Base-by-base conservation (phyloP, 1,284 basidiomycete species). In the Marasmius fiardii region DNA sequence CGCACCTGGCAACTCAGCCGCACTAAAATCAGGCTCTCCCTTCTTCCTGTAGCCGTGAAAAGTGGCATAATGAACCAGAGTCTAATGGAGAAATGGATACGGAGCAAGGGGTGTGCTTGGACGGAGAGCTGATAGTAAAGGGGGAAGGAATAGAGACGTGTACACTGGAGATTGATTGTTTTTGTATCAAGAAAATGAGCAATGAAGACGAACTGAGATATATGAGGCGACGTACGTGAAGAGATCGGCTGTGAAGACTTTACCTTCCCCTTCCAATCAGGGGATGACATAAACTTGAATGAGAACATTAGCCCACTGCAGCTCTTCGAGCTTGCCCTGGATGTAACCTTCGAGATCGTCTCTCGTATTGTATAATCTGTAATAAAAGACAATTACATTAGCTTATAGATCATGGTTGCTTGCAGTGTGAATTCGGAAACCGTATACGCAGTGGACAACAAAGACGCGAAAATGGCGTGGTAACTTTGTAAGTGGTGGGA, bases 1-100 rank as follows among this genome's bases (percentile, higher is more conserved):
- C 6, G 71, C 71, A 6, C 70, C 76, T 35, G 73, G 67, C 45
- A 80, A 61, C 53, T 76, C 76, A 0, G 74, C 74, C 7, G 61
- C 69, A 28, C 61, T 62, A 53, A 74, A 72, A 33, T 71, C 69
- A n/a, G 20, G 14, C 39, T 41, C 39, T 0, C 79, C 78, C 0
- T 70, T 61, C 11, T 69, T 61, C 6, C 70, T 68, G 20, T 67
- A 62, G 6, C 78, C 82, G 45, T 79, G 82, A 45, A 76, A 49
- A 21, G 66, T 53, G 1, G 71, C 75, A 52, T 75, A 82, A 64
- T 82, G 79, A 11, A 72, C 72, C 43, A 86, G 12, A 80, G 64
- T 24, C 61, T 66, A 0, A 64, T 59, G 12, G 62, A 45, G 43
- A 79, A 66, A 60, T 77, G 77, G 6, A 64, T 61, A 5, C 75